These are phyloP conservation scores for Spergularia marina DNA, from an alignment of 148 eudicot genomes.

Conservation along the genomic window DNA sequence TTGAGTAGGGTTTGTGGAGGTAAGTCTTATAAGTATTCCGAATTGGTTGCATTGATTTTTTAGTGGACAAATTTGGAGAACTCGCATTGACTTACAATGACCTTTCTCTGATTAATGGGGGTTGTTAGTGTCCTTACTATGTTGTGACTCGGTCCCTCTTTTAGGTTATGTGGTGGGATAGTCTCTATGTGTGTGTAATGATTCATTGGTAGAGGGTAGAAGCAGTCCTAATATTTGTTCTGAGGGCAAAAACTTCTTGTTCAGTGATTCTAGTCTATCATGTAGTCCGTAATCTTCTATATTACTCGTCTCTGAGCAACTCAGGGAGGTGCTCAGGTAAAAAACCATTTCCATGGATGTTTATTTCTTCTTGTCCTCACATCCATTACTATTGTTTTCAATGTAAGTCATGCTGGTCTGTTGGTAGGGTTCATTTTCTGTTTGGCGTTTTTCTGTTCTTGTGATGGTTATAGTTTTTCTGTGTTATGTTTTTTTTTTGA, in stretches of 20 bases:
- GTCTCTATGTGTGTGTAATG: not conserved
- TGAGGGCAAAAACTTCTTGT: not conserved
- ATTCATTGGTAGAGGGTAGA: not conserved
- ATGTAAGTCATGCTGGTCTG: not conserved
- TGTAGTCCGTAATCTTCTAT: not conserved
- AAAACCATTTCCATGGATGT: not conserved
- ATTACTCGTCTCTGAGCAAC: not conserved
- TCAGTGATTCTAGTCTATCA: not conserved
- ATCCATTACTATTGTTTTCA: too few species aligned
- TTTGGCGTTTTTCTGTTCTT: not conserved
- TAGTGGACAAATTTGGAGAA: not conserved
- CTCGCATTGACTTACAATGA: not conserved
- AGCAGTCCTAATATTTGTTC: not conserved
- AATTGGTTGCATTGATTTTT: not conserved
- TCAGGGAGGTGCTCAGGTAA: not conserved
- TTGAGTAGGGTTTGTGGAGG: not conserved
- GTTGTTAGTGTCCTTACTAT: not conserved
- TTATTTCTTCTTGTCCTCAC: not conserved
- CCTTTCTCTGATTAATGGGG: not conserved
- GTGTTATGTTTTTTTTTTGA: constrained; percentile 13
- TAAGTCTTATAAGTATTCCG: not conserved
- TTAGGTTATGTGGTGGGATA: not conserved
- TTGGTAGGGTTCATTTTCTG: not conserved
- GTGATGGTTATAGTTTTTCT: not conserved
- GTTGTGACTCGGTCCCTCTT: not conserved